Conservation (phyloP, 2,329 filamentous ascomycete species). For the Rutstroemia sp. region DNA sequence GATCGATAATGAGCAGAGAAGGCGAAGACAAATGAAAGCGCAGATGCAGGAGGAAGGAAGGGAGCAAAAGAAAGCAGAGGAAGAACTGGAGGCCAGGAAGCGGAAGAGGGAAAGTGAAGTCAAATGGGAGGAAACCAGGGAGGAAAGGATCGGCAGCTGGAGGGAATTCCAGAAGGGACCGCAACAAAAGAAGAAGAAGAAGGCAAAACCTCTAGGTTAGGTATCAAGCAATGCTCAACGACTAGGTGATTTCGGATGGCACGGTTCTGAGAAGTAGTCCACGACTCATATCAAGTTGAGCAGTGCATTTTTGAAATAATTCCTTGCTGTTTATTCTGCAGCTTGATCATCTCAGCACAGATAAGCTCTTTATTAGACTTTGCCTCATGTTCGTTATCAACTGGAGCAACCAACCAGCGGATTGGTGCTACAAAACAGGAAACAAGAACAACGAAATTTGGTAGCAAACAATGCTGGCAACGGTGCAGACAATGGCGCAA, state of each 20-base stretch:
- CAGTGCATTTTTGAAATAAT: no score
- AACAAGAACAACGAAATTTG: no score
- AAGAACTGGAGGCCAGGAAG: constrained; percentile 73
- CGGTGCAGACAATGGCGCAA: no score
- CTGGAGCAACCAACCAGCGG: no score
- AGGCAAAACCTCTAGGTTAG: constrained; percentile 29
- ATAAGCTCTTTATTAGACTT: no score
- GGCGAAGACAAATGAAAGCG: constrained; percentile 79
- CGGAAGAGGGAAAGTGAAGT: constrained; percentile 87
- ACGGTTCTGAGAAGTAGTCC: background rate
- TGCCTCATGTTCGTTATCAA: no score
- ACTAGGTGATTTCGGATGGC: background rate
- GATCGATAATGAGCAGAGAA: constrained; percentile 83
- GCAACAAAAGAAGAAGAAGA: constrained; percentile 70
- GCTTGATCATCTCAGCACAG: no score
- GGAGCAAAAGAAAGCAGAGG: constrained; percentile 77
- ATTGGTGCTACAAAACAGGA: no score
- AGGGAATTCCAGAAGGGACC: constrained; percentile 75
- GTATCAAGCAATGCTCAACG: background rate
- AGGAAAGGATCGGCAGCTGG: constrained; percentile 91
- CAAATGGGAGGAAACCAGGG: constrained; percentile 89
- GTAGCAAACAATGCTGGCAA: no score
- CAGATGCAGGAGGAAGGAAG: constrained; percentile 95
- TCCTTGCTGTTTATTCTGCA: no score
- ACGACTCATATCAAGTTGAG: no score